phyloP scores from a whole-genome alignment of 441 rosid species.

The Breynia disticha region DNA sequence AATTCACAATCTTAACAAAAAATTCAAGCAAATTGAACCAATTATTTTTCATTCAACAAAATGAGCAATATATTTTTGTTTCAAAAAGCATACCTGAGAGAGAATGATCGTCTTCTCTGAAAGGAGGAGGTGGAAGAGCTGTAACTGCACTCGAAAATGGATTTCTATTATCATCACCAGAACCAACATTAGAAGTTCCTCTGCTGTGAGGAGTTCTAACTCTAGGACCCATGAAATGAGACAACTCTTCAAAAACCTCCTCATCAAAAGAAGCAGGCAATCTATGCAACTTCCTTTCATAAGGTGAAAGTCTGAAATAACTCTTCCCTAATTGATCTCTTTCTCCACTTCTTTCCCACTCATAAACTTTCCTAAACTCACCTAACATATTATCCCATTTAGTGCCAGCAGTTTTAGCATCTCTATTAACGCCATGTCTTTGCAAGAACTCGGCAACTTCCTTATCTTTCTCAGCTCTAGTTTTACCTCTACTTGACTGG shows the following conservation, averaged over 20 bases:
- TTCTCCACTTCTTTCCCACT: conserved; percentile 84
- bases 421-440: conserved; percentile 72
- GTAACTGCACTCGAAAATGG: conserved; percentile 17
- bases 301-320: conserved; percentile 86
- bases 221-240: conserved; percentile 84
- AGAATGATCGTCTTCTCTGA: conserved; percentile 40
- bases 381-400: conserved; percentile 99
- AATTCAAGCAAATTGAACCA: neutral
- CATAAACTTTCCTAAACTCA: conserved; percentile 84
- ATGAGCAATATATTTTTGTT: too few relatives aligned
- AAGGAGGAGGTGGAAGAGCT: conserved; percentile 50
- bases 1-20: neutral
- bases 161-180: conserved; percentile 25
- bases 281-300: conserved; percentile 67
- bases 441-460: conserved; percentile 84
- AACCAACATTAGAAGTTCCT: conserved; percentile 15
- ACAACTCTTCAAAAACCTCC: conserved; percentile 80
- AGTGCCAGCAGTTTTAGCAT: conserved; percentile 92
- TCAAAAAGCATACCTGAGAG: neutral
- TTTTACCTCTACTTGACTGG: conserved; percentile 54
- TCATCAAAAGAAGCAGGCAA: conserved; percentile 96
- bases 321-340: conserved; percentile 70
- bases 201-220: conserved; percentile 48
- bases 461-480: conserved; percentile 87
- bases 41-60: too few relatives aligned